Percentiles rank a stretch among this genome's conserved stretches.
Evolutionary conservation across 2,329 filamentous ascomycete genomes (phyloP).

Genomic region (Pseudocercospora crystallina): DNA sequence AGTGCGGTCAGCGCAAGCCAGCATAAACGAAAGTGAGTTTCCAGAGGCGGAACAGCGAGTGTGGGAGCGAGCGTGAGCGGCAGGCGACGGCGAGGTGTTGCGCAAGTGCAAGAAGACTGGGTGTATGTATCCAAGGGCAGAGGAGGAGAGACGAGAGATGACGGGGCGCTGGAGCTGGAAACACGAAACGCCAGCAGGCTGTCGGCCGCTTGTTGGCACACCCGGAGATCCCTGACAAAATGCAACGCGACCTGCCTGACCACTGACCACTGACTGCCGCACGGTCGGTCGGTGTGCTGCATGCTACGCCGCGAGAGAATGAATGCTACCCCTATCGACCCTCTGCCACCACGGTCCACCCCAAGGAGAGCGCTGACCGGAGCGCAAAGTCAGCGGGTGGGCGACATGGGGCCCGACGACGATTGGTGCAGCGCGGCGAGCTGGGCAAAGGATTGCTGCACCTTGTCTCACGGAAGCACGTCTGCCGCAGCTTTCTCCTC

Average conservation of each 20-base stretch:
- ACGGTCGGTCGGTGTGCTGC: too few species aligned
- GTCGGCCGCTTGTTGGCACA: too few species aligned
- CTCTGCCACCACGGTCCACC: too few species aligned
- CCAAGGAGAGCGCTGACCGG: too few species aligned
- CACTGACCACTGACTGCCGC: too few species aligned
- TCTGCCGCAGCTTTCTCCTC: not conserved
- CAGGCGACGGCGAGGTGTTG: slow-evolving; percentile 7
- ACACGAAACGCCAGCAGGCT: not conserved
- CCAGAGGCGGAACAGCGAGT: not conserved
- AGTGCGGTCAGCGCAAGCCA: slow-evolving; percentile 4
- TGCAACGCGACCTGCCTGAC: too few species aligned
- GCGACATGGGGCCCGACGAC: not conserved
- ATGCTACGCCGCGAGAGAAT: too few species aligned
- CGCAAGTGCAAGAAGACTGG: not conserved
- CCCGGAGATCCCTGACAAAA: too few species aligned
- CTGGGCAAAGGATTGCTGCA: not conserved
- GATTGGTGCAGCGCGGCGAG: not conserved
- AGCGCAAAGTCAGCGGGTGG: too few species aligned
- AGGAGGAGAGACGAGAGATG: slow-evolving; percentile 1
- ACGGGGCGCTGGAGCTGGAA: not conserved
- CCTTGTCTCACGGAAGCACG: too few species aligned
- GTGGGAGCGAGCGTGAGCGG: slow-evolving; percentile 10
- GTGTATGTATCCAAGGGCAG: not conserved
- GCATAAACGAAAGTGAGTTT: not conserved
- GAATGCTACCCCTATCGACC: too few species aligned